Base-by-base conservation (phyloP, 805 yeast genomes). In the Kuraishia ogatae region DNA sequence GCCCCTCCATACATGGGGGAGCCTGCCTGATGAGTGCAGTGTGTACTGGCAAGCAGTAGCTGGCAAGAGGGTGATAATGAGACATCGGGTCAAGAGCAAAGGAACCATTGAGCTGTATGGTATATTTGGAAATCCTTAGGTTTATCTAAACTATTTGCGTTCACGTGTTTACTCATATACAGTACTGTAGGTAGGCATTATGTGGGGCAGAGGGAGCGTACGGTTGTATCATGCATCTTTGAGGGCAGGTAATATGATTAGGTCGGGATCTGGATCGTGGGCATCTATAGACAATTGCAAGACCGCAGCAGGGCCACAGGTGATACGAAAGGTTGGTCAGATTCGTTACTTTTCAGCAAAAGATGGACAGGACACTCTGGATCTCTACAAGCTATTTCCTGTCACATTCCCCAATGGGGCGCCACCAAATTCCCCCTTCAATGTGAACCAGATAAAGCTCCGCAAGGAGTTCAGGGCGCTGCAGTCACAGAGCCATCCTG, bases 401-500 rank as follows among this genome's bases (percentile, higher is more conserved):
- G 75, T 79, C 62, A 82, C 91, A 0, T 84, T 89, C 58, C 85
- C 89, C 0, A 55, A 74, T 1, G 85, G 85, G 0, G 80, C 84
- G 1, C 90, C 91, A 2, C 86, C 87, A 1, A 57, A 61, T 1
- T 84, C 84, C 23, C 67, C 76, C 35, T 93, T 90, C 70, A 63
- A 66, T 1, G 68, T 90, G 4, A 83, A 89, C 62, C 62, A 73
- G 15, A 71, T 75, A 51, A 63, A 70, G 19, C 75, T 93, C 51
- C 78, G 96, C 53, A 78, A 82, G 56, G 98, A 94, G 66, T 93
- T 83, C 66, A 72, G 96, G 47, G 59, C 64, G 8, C 71, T 91
- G 29, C 98, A 93, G 67, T 80, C 87, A 43, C 74, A 77, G 56
- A 76, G 80, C 52, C 99, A 93, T 65, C 99, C 99, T 0, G 99